Evolutionary conservation across 192 early-diverging fungal species (phyloP), one percentile per base, ranked within the genome.

Genomic region (Kappamyces sp.): DNA sequence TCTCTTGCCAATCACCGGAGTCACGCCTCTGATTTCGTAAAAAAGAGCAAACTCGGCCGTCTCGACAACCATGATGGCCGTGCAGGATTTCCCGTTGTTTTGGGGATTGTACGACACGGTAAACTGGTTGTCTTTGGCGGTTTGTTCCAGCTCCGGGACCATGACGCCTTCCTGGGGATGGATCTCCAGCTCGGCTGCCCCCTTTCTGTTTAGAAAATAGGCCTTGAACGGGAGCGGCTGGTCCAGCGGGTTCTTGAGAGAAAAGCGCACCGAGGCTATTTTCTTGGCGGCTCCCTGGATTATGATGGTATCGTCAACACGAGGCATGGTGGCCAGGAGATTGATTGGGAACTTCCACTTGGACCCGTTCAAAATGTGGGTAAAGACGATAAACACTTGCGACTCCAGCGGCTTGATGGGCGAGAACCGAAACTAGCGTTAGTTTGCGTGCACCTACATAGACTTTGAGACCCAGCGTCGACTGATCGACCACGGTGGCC

Each of bases 251-350:
- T 69, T 77, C 37, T 66, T 66, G 3, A 80, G 45, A 8, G 45
- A 29, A 60, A 80, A 80, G 8, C 71, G 67, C 15, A 77, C 73
- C 12, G 62, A 66, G 1, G 59, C 59, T 2, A 72, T 35, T 55
- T 74, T 80, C 65, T 70, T 72, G 61, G 70, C 61, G 2, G 60
- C 39, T 8, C 78, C 78, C 48, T 80, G 73, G 58, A 80, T 74
- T 11, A 66, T 47, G 35, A 80, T 80, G 1, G 65, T 65, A 47
- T 80, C 78, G 64, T 80, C 78, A 2, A 77, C 54, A 5, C 65
- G 45, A 22, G 74, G 72, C 4, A 64, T 64, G 15, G 60, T 68
- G 2, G 72, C 58, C 5, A 64, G 42, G 7, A 80, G 47, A 4
- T 62, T 54, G 22, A 77, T 42, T 14, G 74, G 73, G 39, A 64